Percentiles rank a stretch among this genome's conserved stretches.
These are phyloP conservation scores for Fragilariopsis cylindrus DNA, from an alignment of 108 stramenopile genomes.

Conservation along the genomic window DNA sequence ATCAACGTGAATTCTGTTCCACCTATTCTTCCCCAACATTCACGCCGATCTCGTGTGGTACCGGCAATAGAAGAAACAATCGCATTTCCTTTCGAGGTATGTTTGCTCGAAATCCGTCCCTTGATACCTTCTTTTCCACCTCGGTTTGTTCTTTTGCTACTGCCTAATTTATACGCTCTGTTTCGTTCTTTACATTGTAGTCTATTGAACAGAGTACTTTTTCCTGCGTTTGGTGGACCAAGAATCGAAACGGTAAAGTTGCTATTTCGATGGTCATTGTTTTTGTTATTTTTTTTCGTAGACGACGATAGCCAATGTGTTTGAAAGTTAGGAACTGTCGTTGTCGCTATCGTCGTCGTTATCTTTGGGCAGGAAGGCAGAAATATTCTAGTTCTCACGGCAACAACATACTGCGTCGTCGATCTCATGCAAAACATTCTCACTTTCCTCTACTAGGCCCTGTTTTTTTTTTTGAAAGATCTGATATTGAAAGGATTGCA, in stretches of 20 bases:
- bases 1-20: conserved; percentile 77
- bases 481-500: too few species aligned
- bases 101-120: conserved; percentile 45
- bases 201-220: conserved; percentile 87
- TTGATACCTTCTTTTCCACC: conserved; percentile 7
- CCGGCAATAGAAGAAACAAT: conserved; percentile 83
- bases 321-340: too few species aligned
- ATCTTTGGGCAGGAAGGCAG: too few species aligned
- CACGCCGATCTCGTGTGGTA: conserved; percentile 88
- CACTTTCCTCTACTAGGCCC: too few species aligned
- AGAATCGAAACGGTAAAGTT: conserved; percentile 68
- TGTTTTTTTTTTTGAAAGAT: too few species aligned
- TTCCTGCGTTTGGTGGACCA: conserved; percentile 93
- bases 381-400: too few species aligned
- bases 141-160: conserved; percentile 28
- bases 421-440: too few species aligned
- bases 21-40: conserved; percentile 82
- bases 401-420: too few species aligned
- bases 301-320: too few species aligned
- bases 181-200: conserved; percentile 79
- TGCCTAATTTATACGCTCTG: conserved; percentile 57
- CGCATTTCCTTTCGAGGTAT: conserved; percentile 58
- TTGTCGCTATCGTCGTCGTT: too few species aligned
- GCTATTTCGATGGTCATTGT: neutral
- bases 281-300: too few species aligned